Evolutionary conservation across 2,329 filamentous ascomycete species (phyloP), one percentile per base, ranked within the genome.

Genomic region (Diaporthe sp.): DNA sequence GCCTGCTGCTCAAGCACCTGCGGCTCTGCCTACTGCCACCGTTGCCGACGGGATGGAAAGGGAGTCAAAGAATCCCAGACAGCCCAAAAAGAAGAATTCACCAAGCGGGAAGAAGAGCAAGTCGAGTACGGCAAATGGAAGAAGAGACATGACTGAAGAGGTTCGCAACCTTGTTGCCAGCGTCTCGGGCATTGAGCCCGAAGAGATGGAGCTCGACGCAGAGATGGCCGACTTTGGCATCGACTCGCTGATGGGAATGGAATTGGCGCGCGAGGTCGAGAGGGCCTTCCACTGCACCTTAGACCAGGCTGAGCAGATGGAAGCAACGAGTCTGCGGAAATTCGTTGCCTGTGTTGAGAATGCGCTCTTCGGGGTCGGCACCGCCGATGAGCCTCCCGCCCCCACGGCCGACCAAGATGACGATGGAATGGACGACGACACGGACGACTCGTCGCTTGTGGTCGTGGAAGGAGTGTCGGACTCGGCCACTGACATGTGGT

Each of bases 191-290:
- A 17, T 73, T 0, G 71, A 73, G 0, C 52, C 2, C 4, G 3
- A 38, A 0, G 52, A 73, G 0, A 50, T 73, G 8, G 8, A 0
- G 0, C 61, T 67, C 1, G 61, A 73, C 10, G 0, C 50, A 0
- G 75, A 81, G 17, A 80, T 88, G 30, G 82, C 80, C 8, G 84
- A 87, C 58, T 71, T 87, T 3, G 87, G 87, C 0, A 87, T 89
- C 38, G 87, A 89, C 78, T 89, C 87, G 0, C 80, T 89, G 0
- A 86, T 87, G 83, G 84, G 82, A 0, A 88, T 87, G 84, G 87
- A 89, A 76, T 76, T 88, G 55, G 82, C 79, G 0, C 81, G 81
- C 2, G 87, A 88, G 69, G 76, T 87, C 3, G 83, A 86, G 67
- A 72, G 72, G 1, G 76, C 75, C 0, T 87, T 88, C 74, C 80